phyloP scores from a whole-genome alignment of 805 yeast genomes.

The Dipodascus geniculatus region DNA sequence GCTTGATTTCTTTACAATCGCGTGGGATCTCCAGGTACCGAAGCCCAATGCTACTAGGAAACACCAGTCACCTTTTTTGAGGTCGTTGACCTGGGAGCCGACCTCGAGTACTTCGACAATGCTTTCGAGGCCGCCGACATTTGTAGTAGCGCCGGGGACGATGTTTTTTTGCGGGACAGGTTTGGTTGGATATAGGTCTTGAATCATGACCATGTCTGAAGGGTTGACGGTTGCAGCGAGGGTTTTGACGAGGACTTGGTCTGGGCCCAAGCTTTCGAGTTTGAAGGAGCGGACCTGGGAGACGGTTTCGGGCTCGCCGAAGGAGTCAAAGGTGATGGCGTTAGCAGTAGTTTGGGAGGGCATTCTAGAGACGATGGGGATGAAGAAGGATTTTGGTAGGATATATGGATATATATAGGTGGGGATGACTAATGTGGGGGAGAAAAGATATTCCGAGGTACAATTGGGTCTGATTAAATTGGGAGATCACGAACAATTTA shows the following conservation, averaged over 20 bases:
- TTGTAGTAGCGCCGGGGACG: constrained; percentile 54
- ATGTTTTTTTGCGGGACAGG: constrained; percentile 43
- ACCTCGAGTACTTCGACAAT: constrained; percentile 66
- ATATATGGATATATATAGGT: background rate
- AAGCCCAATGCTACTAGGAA: constrained; percentile 65
- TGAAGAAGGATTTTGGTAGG: background rate
- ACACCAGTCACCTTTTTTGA: constrained; percentile 74
- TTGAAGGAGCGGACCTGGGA: background rate
- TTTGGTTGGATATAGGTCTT: constrained; percentile 74
- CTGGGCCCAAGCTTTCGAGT: background rate
- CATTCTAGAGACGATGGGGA: background rate
- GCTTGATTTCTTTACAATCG: constrained; percentile 33
- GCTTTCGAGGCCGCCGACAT: constrained; percentile 94
- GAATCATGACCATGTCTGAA: constrained; percentile 74
- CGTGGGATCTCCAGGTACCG: constrained; percentile 92
- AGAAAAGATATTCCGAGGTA: too few relatives aligned
- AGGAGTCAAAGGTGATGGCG: background rate
- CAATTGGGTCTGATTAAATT: too few relatives aligned
- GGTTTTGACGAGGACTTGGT: constrained; percentile 47
- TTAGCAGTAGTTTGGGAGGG: background rate
- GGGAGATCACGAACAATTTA: too few relatives aligned
- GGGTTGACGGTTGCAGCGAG: constrained; percentile 85
- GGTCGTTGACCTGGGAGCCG: constrained; percentile 33
- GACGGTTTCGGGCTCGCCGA: background rate
- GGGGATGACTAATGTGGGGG: too few relatives aligned